phyloP scores from a whole-genome alignment of 2,329 filamentous ascomycete species.

The Neofusicoccum kwambonambiense region DNA sequence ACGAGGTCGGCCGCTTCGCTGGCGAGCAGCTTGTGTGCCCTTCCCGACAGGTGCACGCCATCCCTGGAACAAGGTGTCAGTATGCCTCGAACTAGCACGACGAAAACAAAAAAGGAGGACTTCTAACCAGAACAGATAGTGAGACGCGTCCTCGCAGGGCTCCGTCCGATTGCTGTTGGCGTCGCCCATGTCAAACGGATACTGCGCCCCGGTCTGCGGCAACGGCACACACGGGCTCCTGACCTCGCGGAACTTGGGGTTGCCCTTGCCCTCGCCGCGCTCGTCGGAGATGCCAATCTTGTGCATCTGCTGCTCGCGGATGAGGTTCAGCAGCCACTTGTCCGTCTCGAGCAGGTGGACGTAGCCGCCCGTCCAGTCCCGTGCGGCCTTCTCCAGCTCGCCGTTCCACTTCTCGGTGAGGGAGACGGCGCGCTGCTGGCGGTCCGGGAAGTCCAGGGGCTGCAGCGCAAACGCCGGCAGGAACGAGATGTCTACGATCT shows the following conservation, averaged over 20 bases:
- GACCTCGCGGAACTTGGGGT: constrained; percentile 34
- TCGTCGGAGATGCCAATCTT: constrained; percentile 33
- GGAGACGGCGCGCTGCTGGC: constrained; percentile 34
- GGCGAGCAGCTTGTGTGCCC: constrained; percentile 37
- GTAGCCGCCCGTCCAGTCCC: constrained; percentile 31
- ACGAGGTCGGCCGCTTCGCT: constrained; percentile 34
- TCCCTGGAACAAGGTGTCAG: constrained; percentile 29
- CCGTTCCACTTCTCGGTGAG: constrained; percentile 38
- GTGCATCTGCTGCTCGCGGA: constrained; percentile 34
- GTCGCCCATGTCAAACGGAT: constrained; percentile 16
- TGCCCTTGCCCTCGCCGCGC: constrained; percentile 31
- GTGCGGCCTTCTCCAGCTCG: constrained; percentile 29
- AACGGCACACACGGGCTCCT: constrained; percentile 33
- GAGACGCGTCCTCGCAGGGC: constrained; percentile 31
- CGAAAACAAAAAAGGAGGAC: constrained; percentile 8
- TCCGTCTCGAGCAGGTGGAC: constrained; percentile 35
- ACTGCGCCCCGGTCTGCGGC: constrained; percentile 19
- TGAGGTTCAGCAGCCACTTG: constrained; percentile 34
- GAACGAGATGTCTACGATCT: constrained; percentile 36
- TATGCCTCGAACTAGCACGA: constrained; percentile 4
- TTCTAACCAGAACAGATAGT: constrained; percentile 38
- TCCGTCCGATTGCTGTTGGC: constrained; percentile 18
- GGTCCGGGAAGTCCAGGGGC: constrained; percentile 29
- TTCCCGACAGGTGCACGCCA: constrained; percentile 33
- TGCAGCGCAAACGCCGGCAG: constrained; percentile 32